Percentiles rank a stretch among this genome's conserved stretches.
Evolutionary conservation across 1,139 yeast species (phyloP).

Genomic region (Kurtzmaniella quercitrusa): DNA sequence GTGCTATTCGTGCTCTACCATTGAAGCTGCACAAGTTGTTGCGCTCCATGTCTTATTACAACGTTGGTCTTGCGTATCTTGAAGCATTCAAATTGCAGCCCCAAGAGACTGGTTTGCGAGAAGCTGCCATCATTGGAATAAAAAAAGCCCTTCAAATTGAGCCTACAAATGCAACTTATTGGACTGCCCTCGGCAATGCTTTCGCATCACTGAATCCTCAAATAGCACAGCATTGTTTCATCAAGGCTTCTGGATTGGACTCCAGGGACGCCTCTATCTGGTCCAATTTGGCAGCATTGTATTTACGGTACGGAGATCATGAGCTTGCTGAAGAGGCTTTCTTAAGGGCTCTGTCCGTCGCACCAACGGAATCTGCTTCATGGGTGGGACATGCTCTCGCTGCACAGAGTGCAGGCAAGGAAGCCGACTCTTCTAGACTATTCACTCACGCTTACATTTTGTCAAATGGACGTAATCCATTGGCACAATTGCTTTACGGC

Average conservation of each 20-base stretch:
- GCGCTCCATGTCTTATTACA: constrained; percentile 60
- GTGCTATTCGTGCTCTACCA: constrained; percentile 28
- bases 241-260: constrained; percentile 71
- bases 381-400: constrained; percentile 88
- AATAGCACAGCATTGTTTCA: constrained; percentile 88
- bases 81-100: constrained; percentile 41
- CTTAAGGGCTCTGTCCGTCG: constrained; percentile 70
- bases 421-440: constrained; percentile 46
- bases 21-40: constrained; percentile 42
- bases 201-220: constrained; percentile 56
- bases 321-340: constrained; percentile 74
- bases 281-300: constrained; percentile 80
- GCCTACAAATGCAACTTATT: constrained; percentile 62
- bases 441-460: constrained; percentile 76
- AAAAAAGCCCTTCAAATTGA: constrained; percentile 72
- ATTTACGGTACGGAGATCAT: constrained; percentile 62
- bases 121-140: constrained; percentile 50
- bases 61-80: constrained; percentile 65
- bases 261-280: constrained; percentile 68
- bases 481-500: constrained; percentile 72
- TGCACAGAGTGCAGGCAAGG: constrained; percentile 56
- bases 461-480: constrained; percentile 70
- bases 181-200: constrained; percentile 83
- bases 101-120: constrained; percentile 23
- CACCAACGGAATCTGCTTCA: constrained; percentile 72